phyloP scores from a whole-genome alignment of 129 eudicot species.

The Flaveria trinervia region DNA sequence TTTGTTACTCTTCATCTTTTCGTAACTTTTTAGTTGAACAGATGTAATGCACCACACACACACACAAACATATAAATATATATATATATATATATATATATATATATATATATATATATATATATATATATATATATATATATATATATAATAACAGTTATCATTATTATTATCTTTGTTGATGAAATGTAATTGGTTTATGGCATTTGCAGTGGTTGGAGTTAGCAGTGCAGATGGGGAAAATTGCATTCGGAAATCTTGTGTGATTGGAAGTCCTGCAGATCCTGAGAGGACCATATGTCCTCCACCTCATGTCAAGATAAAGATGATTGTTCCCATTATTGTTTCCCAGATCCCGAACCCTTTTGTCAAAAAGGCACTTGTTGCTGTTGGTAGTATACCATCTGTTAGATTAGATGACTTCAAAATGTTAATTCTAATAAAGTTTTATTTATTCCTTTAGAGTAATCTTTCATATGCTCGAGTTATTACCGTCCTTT shows the following conservation, averaged over 20 bases:
- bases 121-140: too few relatives aligned
- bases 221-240: background rate
- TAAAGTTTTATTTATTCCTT: background rate
- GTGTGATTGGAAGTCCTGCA: background rate
- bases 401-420: background rate
- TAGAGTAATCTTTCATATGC: background rate
- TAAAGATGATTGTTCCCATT: background rate
- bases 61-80: too few relatives aligned
- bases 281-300: background rate
- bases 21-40: too few relatives aligned
- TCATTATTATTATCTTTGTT: too few relatives aligned
- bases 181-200: background rate
- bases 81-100: too few relatives aligned
- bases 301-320: background rate
- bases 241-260: background rate
- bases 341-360: background rate
- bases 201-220: background rate
- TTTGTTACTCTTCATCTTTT: too few relatives aligned
- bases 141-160: too few relatives aligned
- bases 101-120: too few relatives aligned
- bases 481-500: background rate
- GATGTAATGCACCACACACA: too few relatives aligned
- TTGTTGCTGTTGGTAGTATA: background rate
- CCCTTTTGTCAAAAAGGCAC: background rate
- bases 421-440: background rate